Evolutionary conservation across 2,329 filamentous ascomycete genomes (phyloP), one percentile per base, ranked within the genome.

Genomic region (Fusarium musae): DNA sequence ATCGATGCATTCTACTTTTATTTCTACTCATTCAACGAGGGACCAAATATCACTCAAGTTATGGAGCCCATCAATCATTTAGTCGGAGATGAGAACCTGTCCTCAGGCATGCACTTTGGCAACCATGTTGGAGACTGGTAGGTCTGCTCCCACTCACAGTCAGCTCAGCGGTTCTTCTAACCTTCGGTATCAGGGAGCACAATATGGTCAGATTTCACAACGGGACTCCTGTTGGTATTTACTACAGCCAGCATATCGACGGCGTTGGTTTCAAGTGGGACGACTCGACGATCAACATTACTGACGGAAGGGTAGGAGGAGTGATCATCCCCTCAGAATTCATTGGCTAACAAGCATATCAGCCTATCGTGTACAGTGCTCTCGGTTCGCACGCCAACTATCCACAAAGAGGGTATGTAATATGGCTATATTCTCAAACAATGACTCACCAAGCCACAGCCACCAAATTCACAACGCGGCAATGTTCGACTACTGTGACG

Each of bases 341-440:
- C 8, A 23, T 21, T 3, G 0, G 17, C 44, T 69, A 19, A 69
- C 62, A 63, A 15, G 65, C 13, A 10, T 44, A 9, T 2, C n/a
- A 83, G 80, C 81, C 81, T 12, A 49, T 80, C 11, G 77, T 80
- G 1, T 83, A 81, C 30, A 83, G 81, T 39, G 81, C 79, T 9
- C 72, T 69, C 9, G 81, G 81, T 6, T 80, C 81, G 2, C 81
- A 83, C 36, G 81, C 81, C 28, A 82, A 82, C 19, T 83, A 81
- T 52, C 63, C 72, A 16, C 54, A 72, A 12, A 12, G 68, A 23
- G 81, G 81, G 81, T 82, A 46, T 15, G 44, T 28, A 21, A 10
- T 46, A 28, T 28, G 5, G 26, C 10, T 28, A 23, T 21, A 15
- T 21, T 21, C 44, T 28, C 12, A 9, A 26, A 21, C 3, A 4